These are phyloP conservation scores for Phylloporus sp. DNA, from an alignment of 768 basidiomycete genomes.

Conservation along the genomic window DNA sequence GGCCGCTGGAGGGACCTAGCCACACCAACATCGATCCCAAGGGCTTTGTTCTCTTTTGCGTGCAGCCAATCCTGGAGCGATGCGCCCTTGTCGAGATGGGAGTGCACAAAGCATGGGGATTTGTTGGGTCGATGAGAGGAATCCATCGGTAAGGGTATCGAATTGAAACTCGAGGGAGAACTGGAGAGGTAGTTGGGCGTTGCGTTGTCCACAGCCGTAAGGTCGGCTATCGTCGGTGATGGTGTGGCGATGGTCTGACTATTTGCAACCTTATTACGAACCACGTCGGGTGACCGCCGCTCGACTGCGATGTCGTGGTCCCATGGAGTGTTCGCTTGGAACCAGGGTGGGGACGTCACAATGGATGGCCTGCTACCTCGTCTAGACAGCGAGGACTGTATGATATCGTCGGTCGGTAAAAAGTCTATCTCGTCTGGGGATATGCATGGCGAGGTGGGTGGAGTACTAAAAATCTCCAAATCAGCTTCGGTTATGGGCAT, in stretches of 20 bases:
- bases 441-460: conserved; percentile 39
- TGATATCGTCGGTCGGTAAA: conserved; percentile 11
- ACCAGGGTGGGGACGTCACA: conserved; percentile 16
- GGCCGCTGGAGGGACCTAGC: conserved; percentile 44
- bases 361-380: conserved; percentile 30
- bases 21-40: conserved; percentile 42
- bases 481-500: conserved; percentile 35
- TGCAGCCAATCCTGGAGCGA: conserved; percentile 76
- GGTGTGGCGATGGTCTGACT: conserved; percentile 11
- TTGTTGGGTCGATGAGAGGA: conserved; percentile 24
- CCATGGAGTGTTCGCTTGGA: conserved; percentile 36
- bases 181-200: conserved; percentile 24
- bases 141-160: conserved; percentile 27
- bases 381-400: conserved; percentile 40
- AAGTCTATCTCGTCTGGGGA: conserved; percentile 19
- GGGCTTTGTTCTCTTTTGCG: conserved; percentile 26
- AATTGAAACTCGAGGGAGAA: conserved; percentile 27
- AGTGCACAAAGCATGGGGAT: conserved; percentile 93
- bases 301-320: conserved; percentile 36
- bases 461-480: conserved; percentile 39
- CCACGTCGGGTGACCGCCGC: conserved; percentile 22
- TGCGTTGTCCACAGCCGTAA: conserved; percentile 4
- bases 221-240: conserved; percentile 18
- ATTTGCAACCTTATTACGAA: conserved; percentile 16
- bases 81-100: conserved; percentile 78